Evolutionary conservation across 2,329 filamentous ascomycete species (phyloP).

Genomic region (Metarhizium rileyi): DNA sequence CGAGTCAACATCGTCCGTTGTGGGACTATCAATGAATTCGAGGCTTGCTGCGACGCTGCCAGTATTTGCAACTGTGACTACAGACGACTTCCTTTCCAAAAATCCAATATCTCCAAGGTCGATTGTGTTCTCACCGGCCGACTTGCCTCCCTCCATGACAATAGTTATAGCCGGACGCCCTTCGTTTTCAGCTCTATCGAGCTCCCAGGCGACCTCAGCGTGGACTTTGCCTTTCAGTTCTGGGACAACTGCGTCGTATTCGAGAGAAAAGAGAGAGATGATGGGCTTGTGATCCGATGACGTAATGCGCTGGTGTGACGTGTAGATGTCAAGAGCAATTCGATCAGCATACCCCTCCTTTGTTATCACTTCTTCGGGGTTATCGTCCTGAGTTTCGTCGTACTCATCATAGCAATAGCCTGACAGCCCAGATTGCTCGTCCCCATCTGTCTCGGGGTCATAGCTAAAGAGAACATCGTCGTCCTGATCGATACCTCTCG

Average conservation of each 20-base stretch:
- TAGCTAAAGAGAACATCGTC: conserved; percentile 90
- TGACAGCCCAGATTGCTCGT: conserved; percentile 24
- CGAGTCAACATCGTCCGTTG: conserved; percentile 33
- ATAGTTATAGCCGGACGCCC: conserved; percentile 73
- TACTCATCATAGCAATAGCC: conserved; percentile 52
- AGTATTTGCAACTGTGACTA: conserved; percentile 84
- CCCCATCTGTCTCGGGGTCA: conserved; percentile 67
- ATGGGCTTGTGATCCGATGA: conserved; percentile 96
- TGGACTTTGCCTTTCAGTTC: conserved; percentile 77
- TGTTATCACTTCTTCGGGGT: conserved; percentile 36
- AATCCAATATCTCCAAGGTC: conserved; percentile 72
- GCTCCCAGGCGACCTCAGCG: conserved; percentile 74
- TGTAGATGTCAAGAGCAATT: conserved; percentile 57
- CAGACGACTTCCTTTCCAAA: conserved; percentile 52
- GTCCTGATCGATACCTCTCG: conserved; percentile 64
- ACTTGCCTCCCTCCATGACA: conserved; percentile 54
- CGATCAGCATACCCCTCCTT: conserved; percentile 48
- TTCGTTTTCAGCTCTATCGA: conserved; percentile 90
- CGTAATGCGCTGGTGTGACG: conserved; percentile 77
- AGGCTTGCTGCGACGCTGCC: conserved; percentile 72
- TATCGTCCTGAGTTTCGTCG: conserved; percentile 35
- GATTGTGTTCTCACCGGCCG: conserved; percentile 45
- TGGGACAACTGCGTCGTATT: conserved; percentile 78
- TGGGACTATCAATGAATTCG: conserved; percentile 65
- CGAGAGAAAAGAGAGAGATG: conserved; percentile 69